Evolutionary conservation across 148 eudicot species (phyloP).

Genomic region (Persicaria maculosa): DNA sequence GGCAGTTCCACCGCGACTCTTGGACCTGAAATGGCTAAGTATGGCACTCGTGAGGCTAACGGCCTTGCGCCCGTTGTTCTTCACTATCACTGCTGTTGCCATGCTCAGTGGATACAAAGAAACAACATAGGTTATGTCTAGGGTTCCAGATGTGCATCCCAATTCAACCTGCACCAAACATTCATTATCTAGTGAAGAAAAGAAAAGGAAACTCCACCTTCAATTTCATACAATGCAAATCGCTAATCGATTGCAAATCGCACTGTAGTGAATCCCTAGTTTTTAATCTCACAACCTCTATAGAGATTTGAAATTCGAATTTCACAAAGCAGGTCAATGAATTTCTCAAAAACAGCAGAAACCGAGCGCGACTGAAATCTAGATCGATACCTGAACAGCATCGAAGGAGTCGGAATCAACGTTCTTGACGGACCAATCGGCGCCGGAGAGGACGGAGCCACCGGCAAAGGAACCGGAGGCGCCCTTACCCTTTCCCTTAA

Average conservation of each 20-base stretch:
- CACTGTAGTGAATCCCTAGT: too few relatives aligned
- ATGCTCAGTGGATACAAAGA: conserved; percentile 71
- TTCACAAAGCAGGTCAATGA: too few relatives aligned
- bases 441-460: conserved; percentile 28
- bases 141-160: conserved; percentile 54
- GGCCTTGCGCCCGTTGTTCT: conserved; percentile 68
- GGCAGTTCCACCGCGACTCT: conserved; percentile 45
- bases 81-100: conserved; percentile 76
- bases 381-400: conserved; percentile 69
- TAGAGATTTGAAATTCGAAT: too few relatives aligned
- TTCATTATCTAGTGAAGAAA: neutral
- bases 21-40: conserved; percentile 58
- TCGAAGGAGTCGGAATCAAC: conserved; percentile 83
- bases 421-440: conserved; percentile 67
- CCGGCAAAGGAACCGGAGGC: too few relatives aligned
- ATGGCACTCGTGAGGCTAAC: conserved; percentile 51
- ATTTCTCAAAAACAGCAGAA: neutral
- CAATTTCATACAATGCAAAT: neutral
- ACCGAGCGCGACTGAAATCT: neutral
- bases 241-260: neutral
- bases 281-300: too few relatives aligned
- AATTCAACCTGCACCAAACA: conserved; percentile 57
- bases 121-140: conserved; percentile 63
- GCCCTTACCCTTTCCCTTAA: neutral
- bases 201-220: neutral